Evolutionary conservation across 2,329 filamentous ascomycete genomes (phyloP).

Genomic region (Cladophialophora exuberans): DNA sequence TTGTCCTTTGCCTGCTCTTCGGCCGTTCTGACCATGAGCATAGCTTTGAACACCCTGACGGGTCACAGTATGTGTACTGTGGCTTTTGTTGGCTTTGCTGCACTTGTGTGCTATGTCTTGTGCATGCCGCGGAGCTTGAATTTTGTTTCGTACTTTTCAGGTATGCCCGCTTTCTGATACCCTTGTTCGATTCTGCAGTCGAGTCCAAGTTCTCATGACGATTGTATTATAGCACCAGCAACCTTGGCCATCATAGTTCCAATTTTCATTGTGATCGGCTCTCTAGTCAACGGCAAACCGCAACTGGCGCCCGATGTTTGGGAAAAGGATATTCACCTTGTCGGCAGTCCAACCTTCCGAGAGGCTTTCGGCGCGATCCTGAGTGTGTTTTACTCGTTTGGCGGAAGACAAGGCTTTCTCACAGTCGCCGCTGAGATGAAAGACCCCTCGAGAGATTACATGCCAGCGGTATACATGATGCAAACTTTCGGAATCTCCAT

Average conservation of each 20-base stretch:
- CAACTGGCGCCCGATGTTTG: neutral
- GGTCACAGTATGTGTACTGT: conserved; percentile 60
- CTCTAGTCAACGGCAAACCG: conserved; percentile 57
- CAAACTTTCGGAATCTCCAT: conserved; percentile 40
- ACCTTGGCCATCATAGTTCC: conserved; percentile 62
- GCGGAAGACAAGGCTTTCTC: conserved; percentile 47
- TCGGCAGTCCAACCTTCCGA: conserved; percentile 38
- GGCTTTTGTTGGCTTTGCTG: conserved; percentile 56
- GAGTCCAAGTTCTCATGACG: too few species aligned
- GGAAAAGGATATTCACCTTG: conserved; percentile 6
- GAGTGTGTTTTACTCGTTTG: conserved; percentile 47
- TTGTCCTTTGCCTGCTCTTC: conserved; percentile 65
- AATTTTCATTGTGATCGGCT: conserved; percentile 57
- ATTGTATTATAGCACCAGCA: conserved; percentile 52
- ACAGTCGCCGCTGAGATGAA: conserved; percentile 42
- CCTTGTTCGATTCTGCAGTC: neutral
- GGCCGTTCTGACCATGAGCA: conserved; percentile 64
- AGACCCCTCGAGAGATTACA: conserved; percentile 39
- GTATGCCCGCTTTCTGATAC: neutral
- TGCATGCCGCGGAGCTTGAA: neutral
- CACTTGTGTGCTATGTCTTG: conserved; percentile 36
- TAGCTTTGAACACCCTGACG: conserved; percentile 63
- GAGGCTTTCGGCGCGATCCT: conserved; percentile 41
- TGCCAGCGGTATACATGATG: conserved; percentile 46
- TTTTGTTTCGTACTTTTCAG: neutral